Percentiles rank a stretch among this genome's conserved stretches.
These are phyloP conservation scores for Marasmius sp. DNA, from an alignment of 1,284 basidiomycete genomes.

Conservation along the genomic window DNA sequence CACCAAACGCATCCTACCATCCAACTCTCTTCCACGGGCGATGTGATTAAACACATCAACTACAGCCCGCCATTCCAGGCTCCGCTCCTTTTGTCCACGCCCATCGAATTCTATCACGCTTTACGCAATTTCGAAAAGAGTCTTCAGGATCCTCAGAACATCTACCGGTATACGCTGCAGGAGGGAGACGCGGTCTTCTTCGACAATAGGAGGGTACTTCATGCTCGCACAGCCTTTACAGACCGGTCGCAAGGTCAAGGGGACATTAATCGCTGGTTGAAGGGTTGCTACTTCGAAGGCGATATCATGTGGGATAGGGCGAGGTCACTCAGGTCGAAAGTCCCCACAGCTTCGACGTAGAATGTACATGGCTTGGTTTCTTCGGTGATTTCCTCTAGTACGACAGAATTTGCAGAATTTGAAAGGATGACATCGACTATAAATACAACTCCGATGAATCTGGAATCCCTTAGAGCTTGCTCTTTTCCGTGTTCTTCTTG, in stretches of 20 bases:
- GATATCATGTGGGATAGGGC: constrained; percentile 70
- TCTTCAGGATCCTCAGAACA: constrained; percentile 55
- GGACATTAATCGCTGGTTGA: constrained; percentile 74
- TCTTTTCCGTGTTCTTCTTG: constrained; percentile 44
- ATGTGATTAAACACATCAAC: constrained; percentile 68
- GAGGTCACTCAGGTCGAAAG: constrained; percentile 37
- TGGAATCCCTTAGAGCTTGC: constrained; percentile 44
- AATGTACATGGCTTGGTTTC: no score
- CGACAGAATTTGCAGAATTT: no score
- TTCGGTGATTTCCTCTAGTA: no score
- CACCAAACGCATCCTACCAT: constrained; percentile 81
- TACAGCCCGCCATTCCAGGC: constrained; percentile 97
- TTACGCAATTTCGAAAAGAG: constrained; percentile 63
- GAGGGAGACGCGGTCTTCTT: constrained; percentile 92
- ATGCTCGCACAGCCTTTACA: constrained; percentile 82
- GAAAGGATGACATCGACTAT: no score
- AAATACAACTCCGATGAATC: neutral
- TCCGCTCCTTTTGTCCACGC: constrained; percentile 57
- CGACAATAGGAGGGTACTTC: constrained; percentile 91
- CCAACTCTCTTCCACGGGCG: constrained; percentile 45
- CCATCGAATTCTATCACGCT: constrained; percentile 63
- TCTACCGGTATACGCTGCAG: constrained; percentile 67
- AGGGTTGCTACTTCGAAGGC: constrained; percentile 85
- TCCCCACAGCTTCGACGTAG: no score
- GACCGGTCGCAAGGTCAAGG: constrained; percentile 40